Percentiles rank a stretch among this genome's conserved stretches.
phyloP scores from a whole-genome alignment of 148 eudicot species.

The Cornus florida region DNA sequence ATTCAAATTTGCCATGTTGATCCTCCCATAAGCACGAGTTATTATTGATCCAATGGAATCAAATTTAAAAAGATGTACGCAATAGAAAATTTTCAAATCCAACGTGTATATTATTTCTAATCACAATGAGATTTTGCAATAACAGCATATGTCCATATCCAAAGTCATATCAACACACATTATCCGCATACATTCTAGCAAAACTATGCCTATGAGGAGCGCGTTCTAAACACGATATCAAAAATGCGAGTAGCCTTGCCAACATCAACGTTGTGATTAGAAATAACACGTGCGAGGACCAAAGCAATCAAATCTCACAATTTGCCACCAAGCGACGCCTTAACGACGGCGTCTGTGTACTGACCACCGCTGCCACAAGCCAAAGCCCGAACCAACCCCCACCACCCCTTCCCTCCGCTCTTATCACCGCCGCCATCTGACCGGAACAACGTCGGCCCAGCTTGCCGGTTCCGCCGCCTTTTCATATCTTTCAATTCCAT shows the following conservation, averaged over 20 bases:
- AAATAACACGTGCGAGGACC: neutral
- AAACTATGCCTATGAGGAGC: neutral
- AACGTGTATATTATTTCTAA: too few relatives aligned
- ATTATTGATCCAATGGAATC: too few relatives aligned
- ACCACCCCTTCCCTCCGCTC: neutral
- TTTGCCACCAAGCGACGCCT: neutral
- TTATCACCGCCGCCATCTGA: neutral
- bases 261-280: neutral
- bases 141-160: too few relatives aligned
- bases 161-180: too few relatives aligned
- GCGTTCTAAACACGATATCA: neutral
- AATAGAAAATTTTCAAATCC: too few relatives aligned
- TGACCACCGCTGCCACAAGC: neutral
- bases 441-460: neutral
- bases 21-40: too few relatives aligned
- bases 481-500: slow-evolving; percentile 14
- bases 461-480: slow-evolving; percentile 6
- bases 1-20: too few relatives aligned
- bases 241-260: neutral
- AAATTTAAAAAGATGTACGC: too few relatives aligned
- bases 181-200: too few relatives aligned
- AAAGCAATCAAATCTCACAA: too few relatives aligned
- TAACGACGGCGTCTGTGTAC: neutral
- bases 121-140: too few relatives aligned
- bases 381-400: neutral